Evolutionary conservation across 78 protist species (phyloP).

Genomic region (Blattamonas nauphoetae): DNA sequence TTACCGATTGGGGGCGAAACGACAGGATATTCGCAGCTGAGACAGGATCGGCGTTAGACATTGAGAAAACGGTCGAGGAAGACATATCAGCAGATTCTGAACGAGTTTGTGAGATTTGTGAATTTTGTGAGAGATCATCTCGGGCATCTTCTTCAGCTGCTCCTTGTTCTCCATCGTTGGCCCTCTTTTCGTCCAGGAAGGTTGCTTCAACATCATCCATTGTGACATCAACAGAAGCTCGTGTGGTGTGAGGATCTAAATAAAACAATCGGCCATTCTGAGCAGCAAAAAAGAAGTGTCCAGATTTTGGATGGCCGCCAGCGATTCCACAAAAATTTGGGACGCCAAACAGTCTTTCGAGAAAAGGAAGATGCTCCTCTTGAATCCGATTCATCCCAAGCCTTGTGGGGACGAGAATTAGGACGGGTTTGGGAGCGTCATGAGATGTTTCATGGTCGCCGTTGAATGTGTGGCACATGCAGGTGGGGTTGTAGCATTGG

Average conservation of each 20-base stretch:
- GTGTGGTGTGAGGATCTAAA: neutral
- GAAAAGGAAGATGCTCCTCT: neutral
- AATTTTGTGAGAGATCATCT: too few species aligned
- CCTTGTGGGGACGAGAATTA: neutral
- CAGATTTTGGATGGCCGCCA: neutral
- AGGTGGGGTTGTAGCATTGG: neutral
- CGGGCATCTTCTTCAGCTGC: too few species aligned
- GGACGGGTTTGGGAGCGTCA: neutral
- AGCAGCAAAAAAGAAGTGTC: neutral
- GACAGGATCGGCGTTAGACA: too few species aligned
- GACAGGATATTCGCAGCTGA: too few species aligned
- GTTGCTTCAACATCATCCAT: too few species aligned
- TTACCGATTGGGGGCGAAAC: too few species aligned
- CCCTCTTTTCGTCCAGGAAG: too few species aligned
- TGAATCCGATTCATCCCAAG: neutral
- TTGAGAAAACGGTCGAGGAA: too few species aligned
- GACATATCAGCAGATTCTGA: too few species aligned
- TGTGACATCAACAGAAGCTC: neutral
- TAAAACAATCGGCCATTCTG: neutral
- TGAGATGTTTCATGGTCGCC: too few species aligned
- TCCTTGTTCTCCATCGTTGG: too few species aligned
- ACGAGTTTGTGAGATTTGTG: too few species aligned
- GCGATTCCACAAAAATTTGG: neutral
- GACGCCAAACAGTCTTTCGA: neutral
- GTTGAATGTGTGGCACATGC: neutral